phyloP scores from a whole-genome alignment of 2,329 filamentous ascomycete genomes.

The Tolypocladium pustulatum region DNA sequence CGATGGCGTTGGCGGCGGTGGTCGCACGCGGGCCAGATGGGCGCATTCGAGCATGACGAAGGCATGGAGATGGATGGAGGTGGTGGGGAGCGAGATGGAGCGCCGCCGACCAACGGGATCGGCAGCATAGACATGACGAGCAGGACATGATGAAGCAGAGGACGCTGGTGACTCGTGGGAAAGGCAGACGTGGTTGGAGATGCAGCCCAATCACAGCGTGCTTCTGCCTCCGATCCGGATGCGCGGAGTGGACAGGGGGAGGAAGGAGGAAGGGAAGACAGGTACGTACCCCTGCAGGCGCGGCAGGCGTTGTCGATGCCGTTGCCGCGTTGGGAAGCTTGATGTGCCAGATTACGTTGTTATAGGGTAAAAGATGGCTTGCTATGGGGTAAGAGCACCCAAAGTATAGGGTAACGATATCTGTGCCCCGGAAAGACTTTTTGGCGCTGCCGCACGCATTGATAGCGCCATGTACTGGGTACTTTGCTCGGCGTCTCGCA shows the following conservation, averaged over 20 bases:
- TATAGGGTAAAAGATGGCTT: slow-evolving; percentile 16
- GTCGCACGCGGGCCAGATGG: not conserved
- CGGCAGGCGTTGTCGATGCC: not conserved
- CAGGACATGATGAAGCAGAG: not conserved
- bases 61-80: not conserved
- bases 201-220: not conserved
- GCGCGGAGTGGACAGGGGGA: not conserved
- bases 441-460: not conserved
- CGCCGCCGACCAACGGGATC: not conserved
- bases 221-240: not conserved
- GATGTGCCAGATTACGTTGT: slow-evolving; percentile 14
- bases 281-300: not conserved
- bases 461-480: not conserved
- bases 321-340: slow-evolving; percentile 4
- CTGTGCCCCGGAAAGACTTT: not conserved
- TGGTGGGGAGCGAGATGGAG: not conserved
- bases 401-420: slow-evolving; percentile 9
- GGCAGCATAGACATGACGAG: not conserved
- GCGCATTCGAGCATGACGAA: not conserved
- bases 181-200: not conserved
- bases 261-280: too few relatives aligned
- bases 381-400: slow-evolving; percentile 8
- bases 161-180: not conserved
- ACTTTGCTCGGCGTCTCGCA: not conserved
- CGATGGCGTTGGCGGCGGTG: not conserved